Base-by-base conservation (phyloP, 225 moss, liverwort and hornwort species). In the Rhytidiadelphus loreus region DNA sequence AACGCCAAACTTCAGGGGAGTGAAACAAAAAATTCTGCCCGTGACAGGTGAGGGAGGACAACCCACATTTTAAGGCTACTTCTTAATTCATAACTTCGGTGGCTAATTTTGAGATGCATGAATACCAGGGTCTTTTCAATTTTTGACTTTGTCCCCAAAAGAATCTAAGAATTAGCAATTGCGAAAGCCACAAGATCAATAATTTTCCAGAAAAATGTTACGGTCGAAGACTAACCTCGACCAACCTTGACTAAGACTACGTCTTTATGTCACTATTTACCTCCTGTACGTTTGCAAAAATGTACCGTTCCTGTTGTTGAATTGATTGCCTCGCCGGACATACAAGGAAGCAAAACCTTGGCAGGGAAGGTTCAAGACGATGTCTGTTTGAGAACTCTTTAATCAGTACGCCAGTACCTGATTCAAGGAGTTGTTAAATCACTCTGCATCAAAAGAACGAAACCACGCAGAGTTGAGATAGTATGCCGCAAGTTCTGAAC, bases 41-140 rank as follows among this genome's bases (percentile, higher is more conserved):
- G 82, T 92, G 87, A 71, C 55, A 85, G 89, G 87, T 77, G 87
- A 87, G 91, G 89, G 13, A 43, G 57, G 66, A 88, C 57, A 83
- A 75, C 68, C 13, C 66, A 39, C 69, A 68, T 29, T 76, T 64
- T 76, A 59, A 73, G 55, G 61, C 46, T 53, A 81, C 33, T 63
- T 35, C 35, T 62, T 32, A 4, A 62, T 68, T 60, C 53, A 53
- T 63, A 81, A 41, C 81, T 82, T 30, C 24, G 16, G n/a, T 16
- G 33, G 28, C 29, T 56, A 63, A 61, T 61, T 76, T 78, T 33
- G 56, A 33, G 86, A 32, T 37, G 46, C 48, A 46, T 30, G 35
- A 37, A 62, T 19, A 77, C 77, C 46, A 18, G 37, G 26, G 74
- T 74, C 55, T 55, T 32, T 43, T 35, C 71, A 72, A 24, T 13